Evolutionary conservation across 306 rosid genomes (phyloP), one percentile per base, ranked within the genome.

Genomic region (Calophaca sinica): DNA sequence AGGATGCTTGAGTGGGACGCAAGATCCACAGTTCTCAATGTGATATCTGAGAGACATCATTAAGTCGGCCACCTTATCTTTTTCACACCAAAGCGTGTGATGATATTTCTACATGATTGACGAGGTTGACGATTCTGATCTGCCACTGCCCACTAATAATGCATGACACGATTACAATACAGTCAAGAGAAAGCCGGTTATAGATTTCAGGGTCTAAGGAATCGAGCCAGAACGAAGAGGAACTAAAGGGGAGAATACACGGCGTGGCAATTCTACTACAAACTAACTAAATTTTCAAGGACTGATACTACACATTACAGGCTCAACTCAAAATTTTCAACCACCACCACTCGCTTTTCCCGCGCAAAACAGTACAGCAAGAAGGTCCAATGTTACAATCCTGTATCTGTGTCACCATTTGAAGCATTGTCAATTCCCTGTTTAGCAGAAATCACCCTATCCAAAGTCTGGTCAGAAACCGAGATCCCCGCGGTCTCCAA

Each of bases 391-490:
- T 33, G 59, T 68, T 63, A 74, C 61, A 59, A 49, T 64, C 62
- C 59, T 42, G 53, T 53, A 67, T 53, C 70, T 7, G 12, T 70
- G 79, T 5, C 70, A 49, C 15, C 68, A 7, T 77, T 68, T 44
- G 79, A 77, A 45, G 76, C 26, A 53, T 64, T 51, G 62, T 42
- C 79, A 62, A 80, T 81, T 4, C 36, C 76, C 80, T 77, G 92
- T 55, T 80, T 87, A 46, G 96, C 88, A 57, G 93, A 86, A 74
- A 94, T 91, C 52, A 94, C 91, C 80, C 82, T 74, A 87, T 91
- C 98, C 80, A 91, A 82, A 70, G 94, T 94, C 80, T 94, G 81
- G 62, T 92, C 93, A 6, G 96, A 87, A 77, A 89, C 96, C 4
- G 75, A 70, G 81, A 94, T 94, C 68, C 99, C 96, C 0, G 92